A percentile compares a stretch with the other conserved stretches of the same genome.
Evolutionary conservation across 2,329 filamentous ascomycete genomes (phyloP).

Genomic region (Coniella lustricola): DNA sequence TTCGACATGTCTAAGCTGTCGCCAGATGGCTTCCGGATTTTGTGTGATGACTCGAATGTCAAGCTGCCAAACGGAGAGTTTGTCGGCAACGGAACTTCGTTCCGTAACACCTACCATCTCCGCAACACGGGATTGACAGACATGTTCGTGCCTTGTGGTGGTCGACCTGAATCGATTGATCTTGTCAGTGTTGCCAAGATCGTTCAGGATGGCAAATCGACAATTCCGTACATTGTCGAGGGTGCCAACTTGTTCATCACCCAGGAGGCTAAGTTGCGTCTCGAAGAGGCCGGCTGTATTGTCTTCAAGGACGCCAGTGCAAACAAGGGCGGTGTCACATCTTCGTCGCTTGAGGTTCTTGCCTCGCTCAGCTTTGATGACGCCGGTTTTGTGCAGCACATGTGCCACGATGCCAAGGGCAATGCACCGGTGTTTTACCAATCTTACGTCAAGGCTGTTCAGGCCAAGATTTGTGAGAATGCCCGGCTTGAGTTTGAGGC

Average conservation of each 20-base stretch:
- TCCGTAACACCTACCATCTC: slow-evolving; percentile 97
- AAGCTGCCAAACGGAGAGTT: slow-evolving; percentile 82
- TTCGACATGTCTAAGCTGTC: slow-evolving; percentile 85
- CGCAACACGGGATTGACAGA: slow-evolving; percentile 72
- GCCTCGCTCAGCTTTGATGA: slow-evolving; percentile 94
- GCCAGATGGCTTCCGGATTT: slow-evolving; percentile 77
- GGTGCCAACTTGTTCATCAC: slow-evolving; percentile 98
- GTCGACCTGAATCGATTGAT: slow-evolving; percentile 93
- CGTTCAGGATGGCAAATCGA: slow-evolving; percentile 81
- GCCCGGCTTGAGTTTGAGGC: slow-evolving; percentile 93
- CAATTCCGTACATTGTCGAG: slow-evolving; percentile 92
- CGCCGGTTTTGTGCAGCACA: slow-evolving; percentile 77
- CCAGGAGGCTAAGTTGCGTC: slow-evolving; percentile 90
- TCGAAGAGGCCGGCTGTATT: slow-evolving; percentile 91
- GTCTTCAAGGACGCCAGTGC: slow-evolving; percentile 97
- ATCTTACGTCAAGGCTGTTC: slow-evolving; percentile 85
- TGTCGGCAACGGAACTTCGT: slow-evolving; percentile 83
- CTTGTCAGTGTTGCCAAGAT: slow-evolving; percentile 79
- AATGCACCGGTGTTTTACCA: slow-evolving; percentile 85
- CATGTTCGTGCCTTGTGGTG: slow-evolving; percentile 91
- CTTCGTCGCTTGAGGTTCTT: slow-evolving; percentile 90
- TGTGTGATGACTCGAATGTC: slow-evolving; percentile 85
- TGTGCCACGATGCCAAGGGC: slow-evolving; percentile 74
- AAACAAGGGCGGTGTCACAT: slow-evolving; percentile 98
- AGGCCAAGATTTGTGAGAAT: slow-evolving; percentile 84